Evolutionary conservation across 768 basidiomycete species (phyloP), one percentile per base, ranked within the genome.

Genomic region (Rhodocollybia butyracea): DNA sequence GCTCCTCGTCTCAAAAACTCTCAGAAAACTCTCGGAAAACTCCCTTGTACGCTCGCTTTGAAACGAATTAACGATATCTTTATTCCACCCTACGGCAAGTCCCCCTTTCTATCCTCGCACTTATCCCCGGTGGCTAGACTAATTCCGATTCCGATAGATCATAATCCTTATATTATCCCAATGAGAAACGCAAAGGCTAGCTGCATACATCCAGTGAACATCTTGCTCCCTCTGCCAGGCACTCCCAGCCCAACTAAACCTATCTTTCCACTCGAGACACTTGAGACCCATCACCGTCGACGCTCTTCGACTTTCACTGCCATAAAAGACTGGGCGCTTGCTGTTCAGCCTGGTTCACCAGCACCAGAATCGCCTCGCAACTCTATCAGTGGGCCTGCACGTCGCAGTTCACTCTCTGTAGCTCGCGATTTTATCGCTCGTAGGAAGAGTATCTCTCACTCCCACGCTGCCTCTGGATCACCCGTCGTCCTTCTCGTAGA

Each of bases 271-370:
- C 27, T 50, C 5, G 48, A 24, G 5, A 34, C 24, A 29, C 31
- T 40, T 19, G 51, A 42, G 8, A 17, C 56, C 57, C 31, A 77
- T 81, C 21, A 75, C 70, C 81, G 2, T 75, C 38, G 51, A 13
- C 51, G 51, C 74, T 53, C 51, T 13, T 53, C 51, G 21, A 21
- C 51, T 27, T 53, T 53, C 59, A 70, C 78, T 2, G 63, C 74
- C 36, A 86, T 89, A 43, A 63, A 78, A 15, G 60, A 80, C 36
- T 91, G 88, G 88, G 85, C 81, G 4, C 70, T 81, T 19, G 75
- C 71, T 59, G 85, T 90, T 53, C 82, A 85, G 55, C 88, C 88
- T 4, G 88, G 87, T 5, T 84, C 87, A 15, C 87, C 88, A 3
- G 74, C 68, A 0, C 72, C 76, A 11, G 47, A 62, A n/a, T 69